phyloP scores from a whole-genome alignment of 2,329 filamentous ascomycete species.

The Venturia nashicola region DNA sequence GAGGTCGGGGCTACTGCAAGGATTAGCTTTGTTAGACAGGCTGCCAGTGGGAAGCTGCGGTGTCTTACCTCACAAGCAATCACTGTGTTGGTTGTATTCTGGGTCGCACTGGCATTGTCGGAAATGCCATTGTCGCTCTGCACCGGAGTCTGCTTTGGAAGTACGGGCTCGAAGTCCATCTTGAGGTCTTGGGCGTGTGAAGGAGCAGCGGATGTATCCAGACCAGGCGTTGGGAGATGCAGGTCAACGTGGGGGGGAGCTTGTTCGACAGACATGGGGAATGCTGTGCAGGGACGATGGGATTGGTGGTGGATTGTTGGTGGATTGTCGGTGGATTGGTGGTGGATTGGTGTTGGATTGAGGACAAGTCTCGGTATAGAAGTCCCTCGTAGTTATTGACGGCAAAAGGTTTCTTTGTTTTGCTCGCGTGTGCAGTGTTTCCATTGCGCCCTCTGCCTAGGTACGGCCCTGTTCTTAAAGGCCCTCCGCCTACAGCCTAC shows the following conservation, averaged over 20 bases:
- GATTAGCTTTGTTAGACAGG: background rate
- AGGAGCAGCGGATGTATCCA: background rate
- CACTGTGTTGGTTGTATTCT: constrained; percentile 3
- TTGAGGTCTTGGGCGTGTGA: constrained; percentile 1
- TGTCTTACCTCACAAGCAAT: constrained; percentile 1
- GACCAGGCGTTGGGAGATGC: constrained; percentile 1
- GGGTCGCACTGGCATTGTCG: background rate
- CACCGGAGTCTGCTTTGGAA: background rate
- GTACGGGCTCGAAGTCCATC: background rate
- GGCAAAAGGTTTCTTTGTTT: no score
- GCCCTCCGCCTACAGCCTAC: no score
- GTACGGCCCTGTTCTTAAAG: no score
- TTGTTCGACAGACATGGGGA: background rate
- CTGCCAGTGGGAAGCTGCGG: background rate
- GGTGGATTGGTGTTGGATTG: no score
- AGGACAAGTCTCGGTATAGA: no score
- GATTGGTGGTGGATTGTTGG: no score
- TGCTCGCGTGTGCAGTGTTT: no score
- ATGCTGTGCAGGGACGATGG: background rate
- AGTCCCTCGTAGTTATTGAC: no score
- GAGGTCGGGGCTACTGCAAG: background rate
- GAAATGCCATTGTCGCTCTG: background rate
- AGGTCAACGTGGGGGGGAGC: constrained; percentile 6
- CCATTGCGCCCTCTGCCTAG: no score
- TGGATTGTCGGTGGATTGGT: no score